Evolutionary conservation across 2,329 filamentous ascomycete species (phyloP), one percentile per base, ranked within the genome.

Genomic region (Diaporthe vexans): DNA sequence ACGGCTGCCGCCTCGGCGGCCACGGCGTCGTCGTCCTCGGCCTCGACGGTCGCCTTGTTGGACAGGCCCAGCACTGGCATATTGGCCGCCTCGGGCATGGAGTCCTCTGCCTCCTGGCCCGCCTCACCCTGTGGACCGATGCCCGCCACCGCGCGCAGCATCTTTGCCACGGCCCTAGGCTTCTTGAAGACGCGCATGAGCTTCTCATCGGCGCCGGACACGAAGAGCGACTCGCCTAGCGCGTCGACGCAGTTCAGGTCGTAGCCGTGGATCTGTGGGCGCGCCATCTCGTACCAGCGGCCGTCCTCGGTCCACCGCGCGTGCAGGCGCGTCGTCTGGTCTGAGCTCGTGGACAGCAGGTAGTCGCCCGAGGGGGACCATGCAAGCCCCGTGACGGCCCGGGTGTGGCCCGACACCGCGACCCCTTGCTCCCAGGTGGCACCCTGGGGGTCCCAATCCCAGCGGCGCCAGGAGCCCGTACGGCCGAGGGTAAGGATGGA

Each of bases 191-290:
- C 96, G 33, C 97, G 93, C 82, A 99, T 90, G n/a, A 99, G 90
- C 84, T 99, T 99, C 86, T 99, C 97, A 78, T 99, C 97, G 4
- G 97, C 97, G 9, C 97, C 97, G 3, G 95, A 97, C 29, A 98
- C 93, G 81, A 99, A 99, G 78, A 93, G 93, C 10, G 91, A 88
- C 10, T 89, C 83, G 10, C 91, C 92, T 7, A 98, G 87, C 0
- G 92, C 90, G 80, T 95, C 94, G 76, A 98, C 92, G 82, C 97
- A 98, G 86, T 98, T 99, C 72, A 99, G 89, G 82, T 99, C 96
- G 82, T 99, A 99, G 51, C 97, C 97, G 82, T 99, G 97, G 77
- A 99, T 99, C 82, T 99, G 97, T 5, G 97, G 97, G 67, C 97
- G 89, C 0, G 95, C 93, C 86, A 98, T 95, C 82, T 99, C 97